Evolutionary conservation across 139 green algal genomes (phyloP).

Genomic region (Chlamydomonas asymmetrica): DNA sequence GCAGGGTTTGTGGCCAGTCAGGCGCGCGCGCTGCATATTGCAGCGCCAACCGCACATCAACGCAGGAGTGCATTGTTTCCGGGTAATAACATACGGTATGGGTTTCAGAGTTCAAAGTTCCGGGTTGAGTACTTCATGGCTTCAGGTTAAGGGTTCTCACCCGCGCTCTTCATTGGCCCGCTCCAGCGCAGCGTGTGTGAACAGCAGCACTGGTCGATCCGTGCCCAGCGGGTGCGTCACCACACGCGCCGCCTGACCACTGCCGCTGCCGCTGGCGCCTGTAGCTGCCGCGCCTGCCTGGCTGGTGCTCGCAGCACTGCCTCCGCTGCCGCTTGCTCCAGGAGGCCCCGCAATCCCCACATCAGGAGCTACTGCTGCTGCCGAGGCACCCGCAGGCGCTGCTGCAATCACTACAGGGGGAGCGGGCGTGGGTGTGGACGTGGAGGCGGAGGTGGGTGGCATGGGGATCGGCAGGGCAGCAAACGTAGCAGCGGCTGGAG

Average conservation of each 20-base stretch:
- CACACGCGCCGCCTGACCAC: not conserved
- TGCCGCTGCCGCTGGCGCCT: not conserved
- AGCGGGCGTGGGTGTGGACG: not conserved
- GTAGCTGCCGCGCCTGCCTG: not conserved
- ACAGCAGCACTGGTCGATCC: conserved; percentile 11
- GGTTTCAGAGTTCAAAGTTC: too few relatives aligned
- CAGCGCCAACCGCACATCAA: too few relatives aligned
- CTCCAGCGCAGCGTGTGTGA: conserved; percentile 18
- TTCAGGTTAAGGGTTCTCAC: too few relatives aligned
- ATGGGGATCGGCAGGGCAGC: not conserved
- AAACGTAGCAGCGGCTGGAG: not conserved
- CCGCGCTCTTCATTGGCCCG: too few relatives aligned
- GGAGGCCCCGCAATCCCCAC: not conserved
- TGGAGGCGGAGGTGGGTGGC: too few relatives aligned
- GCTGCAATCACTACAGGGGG: not conserved
- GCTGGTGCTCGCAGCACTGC: not conserved
- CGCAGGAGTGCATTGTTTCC: too few relatives aligned
- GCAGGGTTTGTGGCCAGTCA: too few relatives aligned
- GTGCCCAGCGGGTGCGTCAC: conserved; percentile 9
- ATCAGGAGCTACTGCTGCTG: not conserved
- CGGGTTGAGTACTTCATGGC: too few relatives aligned
- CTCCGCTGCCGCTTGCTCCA: not conserved
- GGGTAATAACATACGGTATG: too few relatives aligned
- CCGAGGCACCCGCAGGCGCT: not conserved
- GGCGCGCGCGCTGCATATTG: too few relatives aligned